Conservation (phyloP, 768 basidiomycete genomes). For the Mycena kentingensis region DNA sequence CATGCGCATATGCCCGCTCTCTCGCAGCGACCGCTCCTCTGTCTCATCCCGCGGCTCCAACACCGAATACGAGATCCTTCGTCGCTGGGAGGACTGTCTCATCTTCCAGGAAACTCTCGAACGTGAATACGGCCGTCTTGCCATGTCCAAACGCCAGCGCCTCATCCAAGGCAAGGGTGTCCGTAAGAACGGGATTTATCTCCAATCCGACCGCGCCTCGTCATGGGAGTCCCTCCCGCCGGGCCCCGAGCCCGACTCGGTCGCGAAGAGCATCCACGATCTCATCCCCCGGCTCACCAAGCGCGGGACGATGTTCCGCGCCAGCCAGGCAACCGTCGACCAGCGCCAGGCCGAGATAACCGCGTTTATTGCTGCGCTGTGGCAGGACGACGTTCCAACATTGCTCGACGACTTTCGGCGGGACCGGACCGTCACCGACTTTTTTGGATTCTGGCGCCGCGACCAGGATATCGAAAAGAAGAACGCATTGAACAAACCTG, state of each 20-base stretch:
- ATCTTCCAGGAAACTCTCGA: constrained; percentile 74
- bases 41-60: constrained; percentile 38
- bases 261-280: constrained; percentile 67
- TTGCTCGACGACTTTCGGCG: constrained; percentile 67
- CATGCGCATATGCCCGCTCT: constrained; percentile 56
- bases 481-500: constrained; percentile 22
- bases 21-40: constrained; percentile 40
- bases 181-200: constrained; percentile 71
- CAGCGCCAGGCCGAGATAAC: constrained; percentile 63
- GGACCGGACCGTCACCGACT: constrained; percentile 62
- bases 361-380: constrained; percentile 60
- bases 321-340: constrained; percentile 65
- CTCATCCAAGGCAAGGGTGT: constrained; percentile 74
- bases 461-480: constrained; percentile 65
- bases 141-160: constrained; percentile 67
- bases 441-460: constrained; percentile 77
- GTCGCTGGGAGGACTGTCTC: constrained; percentile 83
- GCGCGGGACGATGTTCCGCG: constrained; percentile 72
- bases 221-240: constrained; percentile 86
- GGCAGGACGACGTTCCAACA: constrained; percentile 60
- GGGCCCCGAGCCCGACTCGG: constrained; percentile 75
- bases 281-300: constrained; percentile 69
- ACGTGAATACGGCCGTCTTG: constrained; percentile 59
- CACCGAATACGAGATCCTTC: constrained; percentile 71
- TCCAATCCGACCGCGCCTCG: constrained; percentile 65